Evolutionary conservation across 768 basidiomycete genomes (phyloP).

Genomic region (Serendipita sp.): DNA sequence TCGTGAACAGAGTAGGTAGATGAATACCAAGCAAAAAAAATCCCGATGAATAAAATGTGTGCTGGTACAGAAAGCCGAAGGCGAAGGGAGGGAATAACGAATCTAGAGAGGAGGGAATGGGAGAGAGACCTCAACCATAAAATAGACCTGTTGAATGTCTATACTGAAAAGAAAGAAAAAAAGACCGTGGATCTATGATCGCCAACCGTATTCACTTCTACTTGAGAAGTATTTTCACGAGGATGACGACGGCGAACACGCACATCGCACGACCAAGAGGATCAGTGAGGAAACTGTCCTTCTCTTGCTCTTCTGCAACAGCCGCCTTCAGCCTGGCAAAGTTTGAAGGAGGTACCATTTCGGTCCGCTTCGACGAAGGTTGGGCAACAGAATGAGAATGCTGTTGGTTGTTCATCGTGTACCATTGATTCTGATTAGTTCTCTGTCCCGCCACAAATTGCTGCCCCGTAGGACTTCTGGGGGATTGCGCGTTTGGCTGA

Average conservation of each 20-base stretch:
- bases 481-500: neutral
- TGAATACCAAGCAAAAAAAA: no score
- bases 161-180: no score
- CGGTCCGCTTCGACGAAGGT: neutral
- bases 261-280: neutral
- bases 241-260: neutral
- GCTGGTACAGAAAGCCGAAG: no score
- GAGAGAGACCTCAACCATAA: no score
- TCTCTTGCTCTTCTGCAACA: neutral
- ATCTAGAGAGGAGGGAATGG: no score
- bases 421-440: neutral
- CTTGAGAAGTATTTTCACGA: constrained; percentile 1
- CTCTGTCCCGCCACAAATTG: neutral
- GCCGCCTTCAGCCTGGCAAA: neutral
- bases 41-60: no score
- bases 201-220: neutral
- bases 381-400: neutral
- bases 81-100: no score
- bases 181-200: no score
- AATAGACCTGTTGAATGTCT: no score
- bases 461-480: neutral
- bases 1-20: no score
- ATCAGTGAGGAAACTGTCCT: neutral
- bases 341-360: neutral
- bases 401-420: neutral